Base-by-base conservation (phyloP, 257 asterid genomes). In the Fraxinus pennsylvanica region DNA sequence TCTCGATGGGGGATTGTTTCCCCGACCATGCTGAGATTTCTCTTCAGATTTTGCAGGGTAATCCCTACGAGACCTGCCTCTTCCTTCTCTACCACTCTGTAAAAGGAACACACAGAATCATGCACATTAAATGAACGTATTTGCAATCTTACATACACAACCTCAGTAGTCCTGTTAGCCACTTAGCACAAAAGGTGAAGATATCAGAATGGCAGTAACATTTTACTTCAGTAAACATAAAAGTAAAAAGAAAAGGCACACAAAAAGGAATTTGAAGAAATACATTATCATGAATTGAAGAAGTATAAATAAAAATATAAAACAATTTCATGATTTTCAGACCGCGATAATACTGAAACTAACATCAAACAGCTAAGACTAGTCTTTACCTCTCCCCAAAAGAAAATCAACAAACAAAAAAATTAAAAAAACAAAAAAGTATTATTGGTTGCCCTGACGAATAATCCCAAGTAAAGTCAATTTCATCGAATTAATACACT, bases 1-100 rank as follows among this genome's bases (percentile, higher is more conserved):
- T 83, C 98, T 90, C 35, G 98, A 94, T 63, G 97, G 97, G 41
- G 96, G 97, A 76, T 86, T 87, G 79, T 68, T 84, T 35, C 84
- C 90, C 82, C 93, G 89, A 69, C 86, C 90, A 68, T 80, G 91
- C 47, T 81, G 86, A 39, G 86, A 71, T 85, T 82, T 91, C 82
- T 90, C 97, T 71, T 89, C 93, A 61, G 92, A 86, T 82, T 97
- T 86, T 30, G 86, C 79, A 85, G 89, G 90, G 85, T 86, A 85
- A 36, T 91, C 98, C 87, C 90, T 83, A 52, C 85, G 94, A 83
- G 81, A 84, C 71, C 96, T 85, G 76, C 90, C 92, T 79, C 98
- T 85, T 79, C 87, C 97, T 68, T 88, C 97, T 86, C 97, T 86
- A 74, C 86, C 57, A 85, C 90, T 78, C 97, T 94, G 90, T 76